Conservation (phyloP, 306 rosid species). For the Alnus glutinosa region DNA sequence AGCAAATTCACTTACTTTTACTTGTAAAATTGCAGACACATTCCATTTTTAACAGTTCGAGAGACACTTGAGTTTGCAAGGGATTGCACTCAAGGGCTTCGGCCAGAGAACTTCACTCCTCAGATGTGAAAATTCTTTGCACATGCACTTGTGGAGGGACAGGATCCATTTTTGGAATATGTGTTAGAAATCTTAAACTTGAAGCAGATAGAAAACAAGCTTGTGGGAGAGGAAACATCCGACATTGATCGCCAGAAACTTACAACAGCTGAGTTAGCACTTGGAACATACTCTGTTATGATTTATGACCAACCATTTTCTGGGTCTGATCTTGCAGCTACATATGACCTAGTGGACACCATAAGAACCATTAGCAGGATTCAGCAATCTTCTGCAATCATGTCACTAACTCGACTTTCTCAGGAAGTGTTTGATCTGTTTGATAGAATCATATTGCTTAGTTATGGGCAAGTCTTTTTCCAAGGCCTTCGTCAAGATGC, state of each 20-base stretch:
- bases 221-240: neutral
- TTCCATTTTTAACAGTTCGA: neutral
- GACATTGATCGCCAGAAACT: neutral
- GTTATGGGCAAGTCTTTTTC: slow-evolving; percentile 1
- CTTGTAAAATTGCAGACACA: slow-evolving; percentile 4
- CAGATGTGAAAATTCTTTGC: slow-evolving; percentile 16
- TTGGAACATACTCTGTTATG: slow-evolving; percentile 14
- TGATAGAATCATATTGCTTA: slow-evolving; percentile 1
- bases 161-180: slow-evolving; percentile 6
- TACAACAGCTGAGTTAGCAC: neutral
- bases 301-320: slow-evolving; percentile 14
- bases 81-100: slow-evolving; percentile 10
- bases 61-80: slow-evolving; percentile 5
- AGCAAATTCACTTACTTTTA: neutral
- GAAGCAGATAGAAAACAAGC: slow-evolving; percentile 9
- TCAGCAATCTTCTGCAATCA: slow-evolving; percentile 10
- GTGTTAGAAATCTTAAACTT: slow-evolving; percentile 10
- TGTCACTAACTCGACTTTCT: slow-evolving; percentile 16
- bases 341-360: slow-evolving; percentile 17
- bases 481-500: slow-evolving; percentile 8
- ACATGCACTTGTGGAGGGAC: slow-evolving; percentile 11
- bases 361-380: slow-evolving; percentile 19
- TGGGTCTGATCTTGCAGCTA: slow-evolving; percentile 5
- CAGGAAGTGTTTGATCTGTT: slow-evolving; percentile 7
- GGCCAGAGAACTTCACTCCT: slow-evolving; percentile 16